Evolutionary conservation across 306 rosid species (phyloP).

Genomic region (Benincasa hispida): DNA sequence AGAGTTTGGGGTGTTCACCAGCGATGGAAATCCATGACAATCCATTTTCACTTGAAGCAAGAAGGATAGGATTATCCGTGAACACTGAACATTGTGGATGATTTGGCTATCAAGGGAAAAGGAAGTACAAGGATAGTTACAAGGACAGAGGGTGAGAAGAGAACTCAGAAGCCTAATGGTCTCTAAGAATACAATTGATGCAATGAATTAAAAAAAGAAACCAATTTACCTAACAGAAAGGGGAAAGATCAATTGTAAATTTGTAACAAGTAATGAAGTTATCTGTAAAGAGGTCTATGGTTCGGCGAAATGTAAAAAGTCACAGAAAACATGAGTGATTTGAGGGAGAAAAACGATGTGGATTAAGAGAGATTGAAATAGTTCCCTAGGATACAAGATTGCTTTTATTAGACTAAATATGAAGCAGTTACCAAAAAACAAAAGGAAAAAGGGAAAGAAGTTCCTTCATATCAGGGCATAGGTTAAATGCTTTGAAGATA

Average conservation of each 20-base stretch:
- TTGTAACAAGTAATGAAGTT: neutral
- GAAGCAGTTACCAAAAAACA: neutral
- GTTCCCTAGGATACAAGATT: neutral
- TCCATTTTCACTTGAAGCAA: neutral
- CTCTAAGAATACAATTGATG: neutral
- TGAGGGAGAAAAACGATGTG: neutral
- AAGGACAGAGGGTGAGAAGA: neutral
- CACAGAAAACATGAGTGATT: neutral
- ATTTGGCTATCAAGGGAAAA: neutral
- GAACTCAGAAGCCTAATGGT: neutral
- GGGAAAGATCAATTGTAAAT: neutral
- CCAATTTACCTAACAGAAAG: neutral
- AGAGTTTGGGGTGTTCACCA: neutral
- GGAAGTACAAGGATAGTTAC: neutral
- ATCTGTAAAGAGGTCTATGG: neutral
- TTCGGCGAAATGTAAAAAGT: neutral
- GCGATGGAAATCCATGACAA: neutral
- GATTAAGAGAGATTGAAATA: neutral
- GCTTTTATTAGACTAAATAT: neutral
- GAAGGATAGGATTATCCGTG: neutral
- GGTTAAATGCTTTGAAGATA: neutral
- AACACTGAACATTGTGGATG: neutral
- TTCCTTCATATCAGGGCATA: neutral
- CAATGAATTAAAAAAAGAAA: neutral
- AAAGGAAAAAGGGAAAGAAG: neutral